Percentiles rank a stretch among this genome's conserved stretches.
Evolutionary conservation across 2,329 filamentous ascomycete genomes (phyloP).

Genomic region (Phymatotrichopsis omnivora): DNA sequence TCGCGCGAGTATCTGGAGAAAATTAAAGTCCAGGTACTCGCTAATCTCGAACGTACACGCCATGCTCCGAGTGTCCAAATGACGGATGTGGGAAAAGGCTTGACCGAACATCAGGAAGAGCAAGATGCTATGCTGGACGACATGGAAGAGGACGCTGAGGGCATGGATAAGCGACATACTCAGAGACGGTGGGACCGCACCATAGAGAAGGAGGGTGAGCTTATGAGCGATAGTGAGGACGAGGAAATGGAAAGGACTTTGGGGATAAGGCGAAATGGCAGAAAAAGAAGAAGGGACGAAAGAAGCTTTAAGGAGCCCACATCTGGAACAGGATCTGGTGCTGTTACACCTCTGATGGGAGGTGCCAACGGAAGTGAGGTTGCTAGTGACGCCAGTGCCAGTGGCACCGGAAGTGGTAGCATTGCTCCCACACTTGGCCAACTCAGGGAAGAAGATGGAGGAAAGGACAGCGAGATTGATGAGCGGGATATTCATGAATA

Average conservation of each 20-base stretch:
- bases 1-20: conserved; percentile 58
- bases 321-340: conserved; percentile 24
- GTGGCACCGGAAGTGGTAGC: conserved; percentile 6
- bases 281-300: conserved; percentile 26
- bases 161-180: conserved; percentile 51
- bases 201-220: conserved; percentile 49
- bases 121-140: conserved; percentile 56
- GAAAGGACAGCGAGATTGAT: conserved; percentile 21
- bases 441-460: conserved; percentile 8
- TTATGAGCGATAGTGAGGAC: conserved; percentile 52
- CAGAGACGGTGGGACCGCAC: conserved; percentile 52
- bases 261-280: conserved; percentile 20
- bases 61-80: conserved; percentile 54
- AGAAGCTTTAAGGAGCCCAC: conserved; percentile 23
- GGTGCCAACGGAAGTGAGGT: conserved; percentile 17
- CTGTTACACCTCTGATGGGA: conserved; percentile 20
- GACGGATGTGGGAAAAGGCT: conserved; percentile 51
- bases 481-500: conserved; percentile 21
- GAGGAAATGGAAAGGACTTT: conserved; percentile 40
- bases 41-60: conserved; percentile 54
- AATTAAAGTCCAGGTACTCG: conserved; percentile 55
- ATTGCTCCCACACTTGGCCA: too few relatives aligned
- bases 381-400: conserved; percentile 12
- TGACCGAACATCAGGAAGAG: conserved; percentile 52
- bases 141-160: conserved; percentile 48